phyloP scores from a whole-genome alignment of 768 basidiomycete genomes.

The Suillus weaverae region DNA sequence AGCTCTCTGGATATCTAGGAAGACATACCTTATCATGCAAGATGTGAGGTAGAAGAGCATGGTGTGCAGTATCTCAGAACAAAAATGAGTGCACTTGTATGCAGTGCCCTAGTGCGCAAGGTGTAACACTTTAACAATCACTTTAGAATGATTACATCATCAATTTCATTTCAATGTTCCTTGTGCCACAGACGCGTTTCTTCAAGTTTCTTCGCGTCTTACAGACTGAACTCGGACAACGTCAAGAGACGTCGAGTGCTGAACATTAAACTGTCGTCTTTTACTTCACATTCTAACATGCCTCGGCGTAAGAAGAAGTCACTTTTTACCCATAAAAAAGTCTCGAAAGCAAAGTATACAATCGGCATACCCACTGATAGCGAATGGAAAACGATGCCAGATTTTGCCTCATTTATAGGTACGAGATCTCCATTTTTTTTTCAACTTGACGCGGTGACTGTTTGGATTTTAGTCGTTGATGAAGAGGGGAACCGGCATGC shows the following conservation, averaged over 20 bases:
- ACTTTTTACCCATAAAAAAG: slow-evolving; percentile 22
- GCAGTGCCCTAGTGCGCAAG: neutral
- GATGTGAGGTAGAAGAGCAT: slow-evolving; percentile 47
- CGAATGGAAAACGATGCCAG: slow-evolving; percentile 16
- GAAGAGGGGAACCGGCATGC: slow-evolving; percentile 12
- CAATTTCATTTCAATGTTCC: neutral
- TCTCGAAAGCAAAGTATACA: neutral
- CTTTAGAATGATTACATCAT: slow-evolving; percentile 25
- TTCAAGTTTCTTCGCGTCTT: slow-evolving; percentile 8
- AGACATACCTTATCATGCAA: slow-evolving; percentile 39
- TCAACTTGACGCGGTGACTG: neutral
- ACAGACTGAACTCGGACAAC: neutral
- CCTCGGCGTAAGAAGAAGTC: slow-evolving; percentile 20
- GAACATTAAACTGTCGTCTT: neutral
- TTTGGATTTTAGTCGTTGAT: slow-evolving; percentile 16
- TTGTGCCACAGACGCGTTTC: slow-evolving; percentile 28
- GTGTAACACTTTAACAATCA: slow-evolving; percentile 8
- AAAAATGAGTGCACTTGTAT: slow-evolving; percentile 3
- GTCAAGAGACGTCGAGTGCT: neutral
- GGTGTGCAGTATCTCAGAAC: neutral
- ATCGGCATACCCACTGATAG: slow-evolving; percentile 11
- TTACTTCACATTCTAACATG: slow-evolving; percentile 18
- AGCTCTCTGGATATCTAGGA: slow-evolving; percentile 30
- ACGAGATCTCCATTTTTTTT: slow-evolving; percentile 6
- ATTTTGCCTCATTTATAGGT: slow-evolving; percentile 22